Evolutionary conservation across 192 early-diverging fungal genomes (phyloP), one percentile per base, ranked within the genome.

Genomic region (Thamnidium elegans): DNA sequence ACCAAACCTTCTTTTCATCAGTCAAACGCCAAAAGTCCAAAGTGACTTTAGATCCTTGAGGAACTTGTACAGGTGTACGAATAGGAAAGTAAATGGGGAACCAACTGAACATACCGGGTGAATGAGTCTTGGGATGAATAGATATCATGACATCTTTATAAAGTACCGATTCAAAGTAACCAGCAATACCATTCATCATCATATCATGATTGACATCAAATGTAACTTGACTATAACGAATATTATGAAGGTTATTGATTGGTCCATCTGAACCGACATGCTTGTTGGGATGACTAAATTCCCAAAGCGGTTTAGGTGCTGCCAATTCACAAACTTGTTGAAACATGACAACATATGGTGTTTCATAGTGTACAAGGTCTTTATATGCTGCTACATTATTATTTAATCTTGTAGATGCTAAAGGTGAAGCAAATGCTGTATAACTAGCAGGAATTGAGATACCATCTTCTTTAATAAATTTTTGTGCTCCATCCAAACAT

Each of bases 311-410:
- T 71, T 89, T 72, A 7, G 92, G 84, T n/a, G 80, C 71, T 1
- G 86, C 87, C 34, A 97, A 69, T 36, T 87, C 69, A 19, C 80
- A 70, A 7, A 87, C 86, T 15, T 88, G 82, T 47, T 92, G 86
- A 69, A 99, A 90, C 80, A 95, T 95, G 42, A 98, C 97, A n/a
- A 99, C 95, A 71, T 94, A 99, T 0, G 94, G 93, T 15, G 94
- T 98, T 71, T 99, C 94, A 43, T 91, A 79, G 54, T 89, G 84
- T 9, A 65, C 72, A 7, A 78, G 32, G 58, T 87, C 90, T 55
- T 89, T 87, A 63, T 84, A 85, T 4, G 84, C 76, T 0, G 82
- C 68, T 6, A 90, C 93, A 44, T 94, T 86, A 36, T 76, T 83
- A 68, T 90, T 85, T 30, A 99, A 80, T 45, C 88, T 92, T 11